Evolutionary conservation across 805 yeast genomes (phyloP).

Genomic region (Saturnispora sekii): DNA sequence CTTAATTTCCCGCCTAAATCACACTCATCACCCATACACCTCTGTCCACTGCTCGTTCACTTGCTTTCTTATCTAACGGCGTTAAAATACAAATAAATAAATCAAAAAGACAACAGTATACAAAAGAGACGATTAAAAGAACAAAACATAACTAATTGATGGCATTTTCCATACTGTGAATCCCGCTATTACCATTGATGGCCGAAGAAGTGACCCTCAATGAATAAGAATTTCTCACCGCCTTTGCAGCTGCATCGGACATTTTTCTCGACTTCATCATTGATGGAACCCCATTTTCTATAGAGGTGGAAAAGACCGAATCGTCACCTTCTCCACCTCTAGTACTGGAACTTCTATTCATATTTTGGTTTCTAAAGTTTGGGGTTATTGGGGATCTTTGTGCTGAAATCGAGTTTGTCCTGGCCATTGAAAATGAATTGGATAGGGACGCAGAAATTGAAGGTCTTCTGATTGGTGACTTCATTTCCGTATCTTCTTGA

Average conservation of each 20-base stretch:
- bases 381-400: slow-evolving; percentile 14
- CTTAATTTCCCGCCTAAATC: too few species aligned
- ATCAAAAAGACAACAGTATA: background rate
- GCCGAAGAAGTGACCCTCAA: slow-evolving; percentile 8
- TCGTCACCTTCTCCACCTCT: slow-evolving; percentile 9
- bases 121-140: background rate
- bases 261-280: slow-evolving; percentile 6
- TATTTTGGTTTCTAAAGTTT: slow-evolving; percentile 3
- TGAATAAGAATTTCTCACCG: slow-evolving; percentile 18
- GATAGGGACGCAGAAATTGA: slow-evolving; percentile 36
- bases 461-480: slow-evolving; percentile 46
- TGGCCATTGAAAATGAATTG: slow-evolving; percentile 19
- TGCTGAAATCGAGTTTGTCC: slow-evolving; percentile 21
- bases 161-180: background rate
- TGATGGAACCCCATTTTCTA: background rate
- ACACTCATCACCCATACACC: too few species aligned
- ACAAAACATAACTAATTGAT: background rate
- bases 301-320: slow-evolving; percentile 13
- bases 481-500: slow-evolving; percentile 45
- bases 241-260: slow-evolving; percentile 2
- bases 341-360: background rate
- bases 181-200: background rate
- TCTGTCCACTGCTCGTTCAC: too few species aligned
- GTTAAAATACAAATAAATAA: background rate
- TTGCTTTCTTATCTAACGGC: background rate